A percentile compares a stretch with the other conserved stretches of the same genome.
Conservation (phyloP, 768 basidiomycete genomes). For the Sporobolomyces pararoseus region DNA sequence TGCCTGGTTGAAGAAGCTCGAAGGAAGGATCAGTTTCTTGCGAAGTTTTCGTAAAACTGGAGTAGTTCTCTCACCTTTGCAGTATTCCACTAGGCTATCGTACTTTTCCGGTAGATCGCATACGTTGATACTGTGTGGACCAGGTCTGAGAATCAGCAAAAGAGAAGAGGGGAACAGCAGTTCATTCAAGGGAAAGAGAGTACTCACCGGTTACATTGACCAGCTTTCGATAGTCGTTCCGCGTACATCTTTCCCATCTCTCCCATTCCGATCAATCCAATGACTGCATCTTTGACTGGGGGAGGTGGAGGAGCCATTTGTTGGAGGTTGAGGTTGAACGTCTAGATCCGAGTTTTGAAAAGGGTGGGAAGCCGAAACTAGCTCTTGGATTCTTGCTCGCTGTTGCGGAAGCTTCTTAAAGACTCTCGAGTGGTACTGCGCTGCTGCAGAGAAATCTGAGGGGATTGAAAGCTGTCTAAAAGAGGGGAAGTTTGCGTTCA, state of each 20-base stretch:
- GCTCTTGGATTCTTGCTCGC: no score
- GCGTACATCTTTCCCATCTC: slow-evolving; percentile 98
- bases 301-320: background rate
- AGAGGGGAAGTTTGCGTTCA: no score
- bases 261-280: slow-evolving; percentile 95
- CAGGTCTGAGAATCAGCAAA: background rate
- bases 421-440: no score
- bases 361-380: no score
- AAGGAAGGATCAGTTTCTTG: background rate
- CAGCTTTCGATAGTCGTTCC: slow-evolving; percentile 65
- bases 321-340: background rate
- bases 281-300: slow-evolving; percentile 45
- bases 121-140: slow-evolving; percentile 67
- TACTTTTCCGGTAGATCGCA: slow-evolving; percentile 77
- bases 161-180: background rate
- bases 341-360: no score
- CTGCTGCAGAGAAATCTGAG: no score
- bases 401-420: no score
- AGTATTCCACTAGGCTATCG: slow-evolving; percentile 61
- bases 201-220: slow-evolving; percentile 72
- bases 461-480: no score
- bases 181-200: slow-evolving; percentile 14
- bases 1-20: slow-evolving; percentile 7
- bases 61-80: slow-evolving; percentile 55
- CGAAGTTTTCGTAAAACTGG: background rate